Base-by-base conservation (phyloP, 331 rosid genomes). In the Acacia concinna region DNA sequence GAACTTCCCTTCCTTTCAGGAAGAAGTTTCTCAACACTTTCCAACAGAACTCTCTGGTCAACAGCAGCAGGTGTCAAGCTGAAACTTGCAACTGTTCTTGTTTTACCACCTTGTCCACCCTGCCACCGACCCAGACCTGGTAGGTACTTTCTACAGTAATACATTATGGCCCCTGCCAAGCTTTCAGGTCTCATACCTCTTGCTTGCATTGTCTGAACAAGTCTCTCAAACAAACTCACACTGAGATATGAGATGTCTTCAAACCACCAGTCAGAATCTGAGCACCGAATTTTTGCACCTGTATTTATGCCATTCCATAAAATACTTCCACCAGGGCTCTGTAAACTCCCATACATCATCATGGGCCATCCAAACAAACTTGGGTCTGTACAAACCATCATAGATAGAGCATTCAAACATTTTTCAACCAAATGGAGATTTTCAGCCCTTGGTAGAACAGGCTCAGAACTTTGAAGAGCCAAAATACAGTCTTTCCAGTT, bases 351-450 rank as follows among this genome's bases (percentile, higher is more conserved):
- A 78, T 92, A 95, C 98, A 95, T 92, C 97, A 85, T 95, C 98
- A 95, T 95, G 34, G 98, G 98, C 98, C 98, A 92, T 67, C 98
- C 98, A 78, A 95, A 95, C 86, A 95, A 87, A 78, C 98, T 91
- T 71, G 96, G 97, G 74, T 95, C 98, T 0, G 98, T 95, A 83
- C 97, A 95, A 77, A 82, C 97, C 97, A 95, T 95, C 90, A 93
- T 84, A 6, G 97, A 90, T 15, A 95, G 81, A 67, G 98, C 90
- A 75, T 84, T 87, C 81, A 92, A 80, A 82, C 98, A 92, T 84
- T 88, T 91, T 37, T 79, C 84, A 52, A 92, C 79, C 63, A 95
- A 84, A 67, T 86, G 90, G 74, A 92, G 88, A 57, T 89, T 92
- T 81, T 91, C 97, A 9, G 93, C 97, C 82, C 85, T 78, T 2